Conservation (phyloP, 352 stramenopile species). For the Pythium sukuiense region DNA sequence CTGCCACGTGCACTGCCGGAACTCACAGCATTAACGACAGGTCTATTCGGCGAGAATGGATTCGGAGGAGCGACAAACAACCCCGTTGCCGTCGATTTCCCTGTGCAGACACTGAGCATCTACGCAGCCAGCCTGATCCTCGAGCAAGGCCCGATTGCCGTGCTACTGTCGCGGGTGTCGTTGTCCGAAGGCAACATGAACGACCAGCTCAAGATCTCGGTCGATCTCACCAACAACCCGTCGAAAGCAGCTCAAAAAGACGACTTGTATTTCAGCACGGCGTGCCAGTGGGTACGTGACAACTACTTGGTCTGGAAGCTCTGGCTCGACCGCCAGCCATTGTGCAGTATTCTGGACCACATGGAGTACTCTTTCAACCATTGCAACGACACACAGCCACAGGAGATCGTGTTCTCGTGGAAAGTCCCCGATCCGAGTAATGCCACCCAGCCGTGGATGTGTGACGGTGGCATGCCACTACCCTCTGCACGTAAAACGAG, state of each 20-base stretch:
- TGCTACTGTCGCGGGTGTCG: constrained; percentile 30
- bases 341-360: constrained; percentile 28
- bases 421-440: constrained; percentile 17
- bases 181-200: constrained; percentile 36
- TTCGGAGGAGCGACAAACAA: constrained; percentile 42
- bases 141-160: constrained; percentile 18
- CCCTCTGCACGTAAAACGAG: constrained; percentile 21
- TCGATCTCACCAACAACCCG: constrained; percentile 12
- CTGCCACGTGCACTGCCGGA: constrained; percentile 30
- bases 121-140: constrained; percentile 28
- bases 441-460: constrained; percentile 15
- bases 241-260: not conserved
- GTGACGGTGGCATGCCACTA: constrained; percentile 29
- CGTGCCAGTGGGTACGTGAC: constrained; percentile 30
- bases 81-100: constrained; percentile 43
- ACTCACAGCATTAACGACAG: constrained; percentile 16
- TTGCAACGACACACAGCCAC: constrained; percentile 31
- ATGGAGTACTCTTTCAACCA: constrained; percentile 29
- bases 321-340: constrained; percentile 27
- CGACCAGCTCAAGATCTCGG: constrained; percentile 24
- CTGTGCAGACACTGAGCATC: constrained; percentile 28
- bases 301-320: constrained; percentile 31
- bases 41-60: constrained; percentile 41
- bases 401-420: constrained; percentile 35
- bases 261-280: constrained; percentile 32